Conservation (phyloP, 75 land plant genomes). For the Pinus taeda region DNA sequence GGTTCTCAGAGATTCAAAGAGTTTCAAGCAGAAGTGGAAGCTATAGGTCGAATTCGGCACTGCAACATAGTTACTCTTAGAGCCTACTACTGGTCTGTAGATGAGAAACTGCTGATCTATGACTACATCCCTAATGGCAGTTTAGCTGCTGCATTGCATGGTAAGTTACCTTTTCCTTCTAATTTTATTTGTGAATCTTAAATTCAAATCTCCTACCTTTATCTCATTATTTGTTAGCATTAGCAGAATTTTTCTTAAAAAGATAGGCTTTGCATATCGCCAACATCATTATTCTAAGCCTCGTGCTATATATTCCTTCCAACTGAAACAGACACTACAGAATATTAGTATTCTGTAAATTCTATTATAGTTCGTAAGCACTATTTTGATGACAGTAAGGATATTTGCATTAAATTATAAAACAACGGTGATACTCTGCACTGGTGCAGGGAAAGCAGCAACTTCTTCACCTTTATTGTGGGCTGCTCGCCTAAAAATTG, state of each 20-base stretch:
- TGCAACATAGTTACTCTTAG: conserved; percentile 57
- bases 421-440: background rate
- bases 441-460: conserved; percentile 29
- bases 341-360: background rate
- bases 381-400: background rate
- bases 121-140: conserved; percentile 77
- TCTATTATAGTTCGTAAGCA: background rate
- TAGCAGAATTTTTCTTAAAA: background rate
- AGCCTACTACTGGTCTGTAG: conserved; percentile 75
- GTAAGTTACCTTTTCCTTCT: conserved; percentile 25
- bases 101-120: conserved; percentile 82
- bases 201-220: background rate
- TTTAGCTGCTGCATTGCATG: conserved; percentile 66
- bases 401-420: background rate
- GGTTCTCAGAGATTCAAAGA: conserved; percentile 64
- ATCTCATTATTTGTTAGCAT: background rate
- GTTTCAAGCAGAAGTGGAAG: conserved; percentile 73
- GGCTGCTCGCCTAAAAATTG: conserved; percentile 53
- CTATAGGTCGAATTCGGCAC: conserved; percentile 67
- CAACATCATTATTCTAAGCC: too few species aligned
- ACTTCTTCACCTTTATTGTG: conserved; percentile 52
- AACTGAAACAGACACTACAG: too few species aligned
- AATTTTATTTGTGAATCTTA: background rate
- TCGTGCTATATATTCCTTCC: too few species aligned
- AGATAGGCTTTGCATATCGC: too few species aligned